A percentile compares a stretch with the other conserved stretches of the same genome.
Evolutionary conservation across 75 land plant species (phyloP).

Genomic region (Isoetes taiwanensis): DNA sequence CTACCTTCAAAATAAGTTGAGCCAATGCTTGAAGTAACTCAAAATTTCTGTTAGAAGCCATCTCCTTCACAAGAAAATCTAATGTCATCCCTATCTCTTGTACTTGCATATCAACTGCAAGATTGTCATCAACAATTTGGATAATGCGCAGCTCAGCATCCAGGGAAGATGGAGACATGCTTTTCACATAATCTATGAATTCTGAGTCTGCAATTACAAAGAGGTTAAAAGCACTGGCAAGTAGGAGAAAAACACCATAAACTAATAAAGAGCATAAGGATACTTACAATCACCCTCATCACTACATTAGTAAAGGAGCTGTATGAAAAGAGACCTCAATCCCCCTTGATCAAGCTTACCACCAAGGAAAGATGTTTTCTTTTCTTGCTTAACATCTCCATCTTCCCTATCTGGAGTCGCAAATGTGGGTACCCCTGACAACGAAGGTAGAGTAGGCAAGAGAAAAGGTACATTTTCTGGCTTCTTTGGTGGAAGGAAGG

Average conservation of each 20-base stretch:
- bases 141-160: slow-evolving; percentile 81
- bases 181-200: slow-evolving; percentile 57
- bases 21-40: slow-evolving; percentile 80
- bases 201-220: slow-evolving; percentile 42
- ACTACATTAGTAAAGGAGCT: slow-evolving; percentile 41
- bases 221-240: neutral
- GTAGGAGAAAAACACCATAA: neutral
- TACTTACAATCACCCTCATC: slow-evolving; percentile 56
- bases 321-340: slow-evolving; percentile 33
- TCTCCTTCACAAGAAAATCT: slow-evolving; percentile 69
- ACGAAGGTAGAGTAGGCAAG: slow-evolving; percentile 69
- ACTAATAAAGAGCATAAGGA: neutral
- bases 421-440: slow-evolving; percentile 61
- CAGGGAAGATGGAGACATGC: slow-evolving; percentile 61
- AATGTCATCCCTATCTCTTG: slow-evolving; percentile 44
- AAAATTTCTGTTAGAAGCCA: slow-evolving; percentile 52
- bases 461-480: slow-evolving; percentile 95
- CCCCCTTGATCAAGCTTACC: neutral
- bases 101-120: slow-evolving; percentile 34
- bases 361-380: neutral
- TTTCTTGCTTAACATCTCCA: neutral
- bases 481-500: slow-evolving; percentile 84
- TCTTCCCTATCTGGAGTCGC: slow-evolving; percentile 15
- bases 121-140: slow-evolving; percentile 65
- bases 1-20: slow-evolving; percentile 74